These are phyloP conservation scores for Biancaea sappan DNA, from an alignment of 306 rosid genomes.

Conservation along the genomic window DNA sequence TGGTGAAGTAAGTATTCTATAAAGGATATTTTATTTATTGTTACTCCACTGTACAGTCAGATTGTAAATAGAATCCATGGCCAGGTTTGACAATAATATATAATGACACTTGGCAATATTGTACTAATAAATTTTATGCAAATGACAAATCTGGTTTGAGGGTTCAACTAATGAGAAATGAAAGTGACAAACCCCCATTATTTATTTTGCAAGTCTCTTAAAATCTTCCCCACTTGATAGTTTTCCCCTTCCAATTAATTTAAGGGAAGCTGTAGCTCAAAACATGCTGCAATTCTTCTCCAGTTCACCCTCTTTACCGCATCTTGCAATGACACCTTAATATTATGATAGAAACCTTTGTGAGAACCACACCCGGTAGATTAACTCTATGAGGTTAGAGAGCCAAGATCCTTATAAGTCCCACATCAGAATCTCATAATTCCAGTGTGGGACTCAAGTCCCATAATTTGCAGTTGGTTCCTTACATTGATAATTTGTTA, in stretches of 20 bases:
- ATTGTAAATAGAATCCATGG: neutral
- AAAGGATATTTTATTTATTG: neutral
- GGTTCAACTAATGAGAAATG: constrained; percentile 12
- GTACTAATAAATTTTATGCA: neutral
- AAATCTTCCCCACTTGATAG: neutral
- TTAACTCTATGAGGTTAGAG: too few relatives aligned
- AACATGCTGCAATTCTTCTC: neutral
- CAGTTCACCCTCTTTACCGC: constrained; percentile 4
- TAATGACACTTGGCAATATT: neutral
- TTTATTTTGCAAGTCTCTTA: constrained; percentile 16
- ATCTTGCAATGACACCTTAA: too few relatives aligned
- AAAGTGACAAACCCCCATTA: constrained; percentile 19
- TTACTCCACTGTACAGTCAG: neutral
- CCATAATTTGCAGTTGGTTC: too few relatives aligned
- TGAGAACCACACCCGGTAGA: too few relatives aligned
- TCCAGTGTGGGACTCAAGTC: too few relatives aligned
- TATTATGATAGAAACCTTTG: too few relatives aligned
- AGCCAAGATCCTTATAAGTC: too few relatives aligned
- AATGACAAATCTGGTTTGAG: neutral
- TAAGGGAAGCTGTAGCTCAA: neutral
- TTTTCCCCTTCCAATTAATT: constrained; percentile 7
- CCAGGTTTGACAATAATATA: constrained; percentile 10
- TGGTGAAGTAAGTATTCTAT: constrained; percentile 1
- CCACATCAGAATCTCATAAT: too few relatives aligned
- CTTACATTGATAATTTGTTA: constrained; percentile 11